These are phyloP conservation scores for Nemania diffusa DNA, from an alignment of 2,329 filamentous ascomycete species.

Conservation along the genomic window DNA sequence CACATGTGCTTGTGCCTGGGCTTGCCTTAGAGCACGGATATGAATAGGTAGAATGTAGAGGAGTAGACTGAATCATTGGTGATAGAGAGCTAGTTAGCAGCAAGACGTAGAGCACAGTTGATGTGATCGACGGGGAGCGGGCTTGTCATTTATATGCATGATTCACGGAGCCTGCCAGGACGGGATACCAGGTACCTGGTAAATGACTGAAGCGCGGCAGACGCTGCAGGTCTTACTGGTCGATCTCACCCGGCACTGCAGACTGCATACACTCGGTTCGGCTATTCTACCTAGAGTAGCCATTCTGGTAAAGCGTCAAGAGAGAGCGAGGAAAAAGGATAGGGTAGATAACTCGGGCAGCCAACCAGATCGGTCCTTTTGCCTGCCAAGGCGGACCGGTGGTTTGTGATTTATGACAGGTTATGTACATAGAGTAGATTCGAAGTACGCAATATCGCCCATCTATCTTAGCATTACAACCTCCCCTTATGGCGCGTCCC, in stretches of 20 bases:
- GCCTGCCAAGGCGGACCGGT: slow-evolving; percentile 10
- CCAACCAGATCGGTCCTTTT: slow-evolving; percentile 12
- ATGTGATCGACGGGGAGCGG: slow-evolving; percentile 20
- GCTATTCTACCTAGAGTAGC: slow-evolving; percentile 5
- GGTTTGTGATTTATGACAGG: slow-evolving; percentile 22
- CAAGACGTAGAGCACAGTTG: slow-evolving; percentile 4
- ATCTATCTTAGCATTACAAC: slow-evolving; percentile 1
- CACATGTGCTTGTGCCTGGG: slow-evolving; percentile 22
- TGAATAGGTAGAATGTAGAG: neutral
- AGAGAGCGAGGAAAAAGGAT: slow-evolving; percentile 3
- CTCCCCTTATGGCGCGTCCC: neutral
- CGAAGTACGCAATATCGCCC: neutral
- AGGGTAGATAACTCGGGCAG: neutral
- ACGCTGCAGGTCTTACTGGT: slow-evolving; percentile 27
- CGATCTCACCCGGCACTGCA: slow-evolving; percentile 25
- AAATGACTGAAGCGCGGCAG: slow-evolving; percentile 29
- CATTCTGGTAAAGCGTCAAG: slow-evolving; percentile 11
- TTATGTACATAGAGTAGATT: too few species aligned
- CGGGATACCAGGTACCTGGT: slow-evolving; percentile 32
- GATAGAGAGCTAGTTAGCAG: neutral
- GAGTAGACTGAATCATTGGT: neutral
- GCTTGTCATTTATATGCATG: slow-evolving; percentile 27
- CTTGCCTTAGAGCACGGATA: slow-evolving; percentile 11
- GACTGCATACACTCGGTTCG: slow-evolving; percentile 30
- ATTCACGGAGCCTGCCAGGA: slow-evolving; percentile 3